These are phyloP conservation scores for Sporisorium graminicola DNA, from an alignment of 1,284 basidiomycete genomes.

Conservation along the genomic window DNA sequence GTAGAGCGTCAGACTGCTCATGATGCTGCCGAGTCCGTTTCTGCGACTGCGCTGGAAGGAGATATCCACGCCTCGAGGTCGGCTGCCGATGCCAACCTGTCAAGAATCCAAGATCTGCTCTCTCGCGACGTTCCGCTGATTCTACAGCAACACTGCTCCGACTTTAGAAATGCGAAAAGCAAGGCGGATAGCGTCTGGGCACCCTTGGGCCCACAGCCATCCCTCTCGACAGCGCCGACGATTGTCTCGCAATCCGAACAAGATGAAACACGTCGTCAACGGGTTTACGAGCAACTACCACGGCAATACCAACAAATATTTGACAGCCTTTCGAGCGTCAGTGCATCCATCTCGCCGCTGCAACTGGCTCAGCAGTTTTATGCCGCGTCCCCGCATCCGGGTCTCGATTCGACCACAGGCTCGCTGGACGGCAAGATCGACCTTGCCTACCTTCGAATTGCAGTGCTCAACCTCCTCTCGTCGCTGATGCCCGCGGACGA, in stretches of 20 bases:
- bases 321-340: not conserved
- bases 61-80: conserved; percentile 21
- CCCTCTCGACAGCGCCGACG: not conserved
- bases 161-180: conserved; percentile 30
- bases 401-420: conserved; percentile 20
- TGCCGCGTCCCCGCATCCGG: conserved; percentile 37
- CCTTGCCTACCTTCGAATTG: conserved; percentile 37
- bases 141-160: conserved; percentile 40
- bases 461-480: conserved; percentile 30
- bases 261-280: conserved; percentile 21
- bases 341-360: conserved; percentile 5
- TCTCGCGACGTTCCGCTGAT: conserved; percentile 45
- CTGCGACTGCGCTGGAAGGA: conserved; percentile 7
- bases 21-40: not conserved
- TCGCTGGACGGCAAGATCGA: conserved; percentile 46
- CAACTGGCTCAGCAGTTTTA: conserved; percentile 29
- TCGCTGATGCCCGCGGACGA: conserved; percentile 49
- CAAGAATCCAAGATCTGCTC: conserved; percentile 33
- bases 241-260: conserved; percentile 6
- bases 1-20: conserved; percentile 16
- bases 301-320: conserved; percentile 3
- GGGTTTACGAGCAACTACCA: conserved; percentile 9
- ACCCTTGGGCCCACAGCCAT: conserved; percentile 16
- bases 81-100: conserved; percentile 3
- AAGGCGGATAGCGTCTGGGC: conserved; percentile 35